Evolutionary conservation across 768 basidiomycete genomes (phyloP).

Genomic region (Scleroderma citrinum): DNA sequence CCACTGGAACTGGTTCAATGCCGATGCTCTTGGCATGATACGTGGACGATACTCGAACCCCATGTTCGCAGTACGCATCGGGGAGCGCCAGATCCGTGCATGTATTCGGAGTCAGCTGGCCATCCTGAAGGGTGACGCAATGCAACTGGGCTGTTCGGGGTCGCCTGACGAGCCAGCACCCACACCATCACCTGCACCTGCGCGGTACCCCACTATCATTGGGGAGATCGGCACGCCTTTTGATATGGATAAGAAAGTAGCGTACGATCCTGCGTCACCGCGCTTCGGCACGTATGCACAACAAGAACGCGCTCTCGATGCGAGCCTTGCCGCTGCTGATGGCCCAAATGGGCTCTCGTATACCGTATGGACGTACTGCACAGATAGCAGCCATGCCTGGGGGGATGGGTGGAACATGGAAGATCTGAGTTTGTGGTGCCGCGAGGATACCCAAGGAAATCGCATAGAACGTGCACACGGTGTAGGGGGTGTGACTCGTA

Average conservation of each 20-base stretch:
- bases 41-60: constrained; percentile 71
- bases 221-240: constrained; percentile 95
- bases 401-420: constrained; percentile 98
- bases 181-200: background rate
- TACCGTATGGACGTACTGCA: constrained; percentile 86
- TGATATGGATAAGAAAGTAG: constrained; percentile 84
- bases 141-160: constrained; percentile 43
- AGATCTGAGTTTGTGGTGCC: constrained; percentile 85
- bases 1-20: constrained; percentile 94
- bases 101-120: constrained; percentile 80
- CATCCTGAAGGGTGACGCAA: constrained; percentile 68
- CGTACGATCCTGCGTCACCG: constrained; percentile 54
- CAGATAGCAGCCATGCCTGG: constrained; percentile 80
- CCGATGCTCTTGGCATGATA: constrained; percentile 89
- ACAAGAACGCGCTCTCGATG: constrained; percentile 85
- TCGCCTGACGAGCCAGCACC: too few species aligned
- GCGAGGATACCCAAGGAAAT: constrained; percentile 53
- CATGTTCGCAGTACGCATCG: constrained; percentile 71
- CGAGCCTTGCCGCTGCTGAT: constrained; percentile 73
- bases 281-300: constrained; percentile 66
- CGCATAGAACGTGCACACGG: too few species aligned
- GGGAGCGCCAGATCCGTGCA: constrained; percentile 76
- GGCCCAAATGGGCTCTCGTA: constrained; percentile 70
- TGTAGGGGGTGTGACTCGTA: too few species aligned
- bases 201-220: constrained; percentile 76